Evolutionary conservation across 805 yeast genomes (phyloP), one percentile per base, ranked within the genome.

Genomic region (Cyberlindnera petersonii): DNA sequence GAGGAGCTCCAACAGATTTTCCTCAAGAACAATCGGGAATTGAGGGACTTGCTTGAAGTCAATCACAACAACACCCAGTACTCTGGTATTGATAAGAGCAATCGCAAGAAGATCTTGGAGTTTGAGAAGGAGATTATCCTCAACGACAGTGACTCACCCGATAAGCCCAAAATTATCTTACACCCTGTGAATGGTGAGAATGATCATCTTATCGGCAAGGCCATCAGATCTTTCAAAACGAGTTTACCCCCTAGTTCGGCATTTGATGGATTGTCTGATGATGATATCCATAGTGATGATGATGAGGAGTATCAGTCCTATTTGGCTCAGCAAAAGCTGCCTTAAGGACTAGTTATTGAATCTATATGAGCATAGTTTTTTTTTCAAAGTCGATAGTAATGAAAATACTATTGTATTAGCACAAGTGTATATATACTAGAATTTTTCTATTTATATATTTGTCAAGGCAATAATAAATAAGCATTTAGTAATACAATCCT

Each of bases 191-290:
- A 45, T 24, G 59, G 56, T 1, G 54, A 44, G 16, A 43, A 54
- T 36, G 59, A 51, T 35, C 53, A 51, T 33, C 39, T 56, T 18
- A 54, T 52, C 14, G 49, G 48, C 1, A 38, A 41, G 27, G 53
- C 56, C 3, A 49, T 55, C 9, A 39, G 43, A 36, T 48, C 40
- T 30, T 62, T 48, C 50, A 57, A 34, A 27, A 65, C 70, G 1
- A 55, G 62, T 18, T 33, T 61, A 22, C 72, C 72, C 9, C 68
- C 70, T 18, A 53, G 44, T 28, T 64, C 69, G 6, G 55, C 63
- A 4, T 66, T 66, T 44, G 68, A 62, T 42, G 65, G 58, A 10
- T 11, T 55, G 6, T 33, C 40, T 15, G 50, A 46, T 29, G 45
- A 43, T 26, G 41, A 37, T 20, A 18, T 30, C 13, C 28, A 34